Evolutionary conservation across 441 rosid species (phyloP).

Genomic region (Aleurites moluccanus): DNA sequence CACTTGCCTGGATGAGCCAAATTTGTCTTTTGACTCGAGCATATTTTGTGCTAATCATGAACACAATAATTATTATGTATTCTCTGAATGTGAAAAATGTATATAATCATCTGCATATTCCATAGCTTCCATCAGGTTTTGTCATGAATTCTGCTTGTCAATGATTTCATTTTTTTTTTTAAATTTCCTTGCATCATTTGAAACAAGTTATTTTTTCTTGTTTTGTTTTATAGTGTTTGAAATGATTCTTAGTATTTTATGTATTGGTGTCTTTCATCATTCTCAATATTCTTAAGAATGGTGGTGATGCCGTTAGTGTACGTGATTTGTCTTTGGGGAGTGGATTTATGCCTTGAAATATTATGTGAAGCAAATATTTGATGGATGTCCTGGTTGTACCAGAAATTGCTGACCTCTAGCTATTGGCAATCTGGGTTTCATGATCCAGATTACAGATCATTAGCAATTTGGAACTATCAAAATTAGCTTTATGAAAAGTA

Average conservation of each 20-base stretch:
- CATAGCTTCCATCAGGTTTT: not conserved
- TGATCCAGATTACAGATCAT: not conserved
- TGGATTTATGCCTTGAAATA: not conserved
- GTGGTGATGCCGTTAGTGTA: not conserved
- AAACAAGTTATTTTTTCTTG: no score
- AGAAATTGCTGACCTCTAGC: not conserved
- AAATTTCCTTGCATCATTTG: no score
- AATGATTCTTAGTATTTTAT: not conserved
- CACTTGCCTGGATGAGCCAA: not conserved
- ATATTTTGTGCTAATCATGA: not conserved
- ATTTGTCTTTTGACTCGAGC: not conserved
- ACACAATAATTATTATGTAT: not conserved
- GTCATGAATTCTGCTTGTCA: not conserved
- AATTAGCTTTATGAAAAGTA: not conserved
- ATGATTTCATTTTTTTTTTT: no score
- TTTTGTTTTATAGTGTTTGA: not conserved
- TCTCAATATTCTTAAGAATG: not conserved
- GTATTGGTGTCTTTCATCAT: not conserved
- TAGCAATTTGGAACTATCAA: not conserved
- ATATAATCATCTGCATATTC: not conserved
- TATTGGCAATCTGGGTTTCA: not conserved
- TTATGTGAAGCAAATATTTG: conserved; percentile 3
- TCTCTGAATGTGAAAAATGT: not conserved
- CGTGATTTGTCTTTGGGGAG: not conserved
- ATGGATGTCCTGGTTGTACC: not conserved